Evolutionary conservation across 1,284 basidiomycete genomes (phyloP), one percentile per base, ranked within the genome.

Genomic region (Caloboletus firmus): DNA sequence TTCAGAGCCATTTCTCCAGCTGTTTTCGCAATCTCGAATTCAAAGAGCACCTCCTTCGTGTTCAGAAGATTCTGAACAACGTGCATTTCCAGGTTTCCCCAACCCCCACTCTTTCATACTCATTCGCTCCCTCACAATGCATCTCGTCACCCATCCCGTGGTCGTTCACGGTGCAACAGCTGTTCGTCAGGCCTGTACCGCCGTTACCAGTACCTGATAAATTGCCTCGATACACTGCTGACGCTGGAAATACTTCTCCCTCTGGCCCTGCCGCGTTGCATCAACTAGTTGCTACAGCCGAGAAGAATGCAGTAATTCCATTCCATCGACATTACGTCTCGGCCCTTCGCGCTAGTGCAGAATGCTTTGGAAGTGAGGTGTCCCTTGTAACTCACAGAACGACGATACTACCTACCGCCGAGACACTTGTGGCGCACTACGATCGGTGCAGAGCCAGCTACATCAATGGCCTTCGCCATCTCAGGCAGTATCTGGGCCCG

Each of bases 261-360:
- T 17, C 30, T 31, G 10, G 18, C 17, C 20, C 43, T 18, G 17
- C 36, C 0, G 15, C 45, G 10, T 43, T 65, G 42, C 35, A 46
- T 26, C 43, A 50, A n/a, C 35, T 66, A 0, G 59, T 24, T 24
- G 13, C 32, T 2, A 49, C 30, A 2, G 52, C 51, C 10, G 47
- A 43, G 8, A 24, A 24, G 7, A 51, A 24, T 7, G 12, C 61
- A 10, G 39, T 5, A 4, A 43, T 51, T n/a, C 13, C 28, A 24
- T 70, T 67, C 7, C 62, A 63, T 8, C 24, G 8, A 8, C 35
- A 34, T 12, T 70, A 67, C n/a, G 45, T 46, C 5, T 36, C 52
- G 2, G 52, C 55, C 20, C 62, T 67, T 1, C 54, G 46, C 8
- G 6, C 30, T 9, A 70, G 65, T 35, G 58, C 54, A 17, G 24